Evolutionary conservation across 2,329 filamentous ascomycete species (phyloP).

Genomic region (Xylariomycetidae sp.): DNA sequence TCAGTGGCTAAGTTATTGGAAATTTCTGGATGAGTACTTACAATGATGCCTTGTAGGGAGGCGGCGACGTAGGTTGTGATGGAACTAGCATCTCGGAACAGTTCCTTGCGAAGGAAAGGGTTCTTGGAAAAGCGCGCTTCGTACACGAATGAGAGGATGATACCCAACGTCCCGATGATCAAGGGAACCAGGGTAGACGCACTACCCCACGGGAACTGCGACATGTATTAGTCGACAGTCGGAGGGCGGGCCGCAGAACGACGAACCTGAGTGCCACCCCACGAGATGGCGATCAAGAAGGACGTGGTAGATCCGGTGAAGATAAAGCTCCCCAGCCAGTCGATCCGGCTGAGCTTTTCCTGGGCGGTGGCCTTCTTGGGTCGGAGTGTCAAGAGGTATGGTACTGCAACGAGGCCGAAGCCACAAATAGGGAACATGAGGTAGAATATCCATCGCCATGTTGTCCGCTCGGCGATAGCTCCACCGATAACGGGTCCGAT

Average conservation of each 20-base stretch:
- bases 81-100: conserved; percentile 25
- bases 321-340: conserved; percentile 37
- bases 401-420: conserved; percentile 30
- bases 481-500: conserved; percentile 35
- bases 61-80: conserved; percentile 26
- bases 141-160: conserved; percentile 32
- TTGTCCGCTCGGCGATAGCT: conserved; percentile 26
- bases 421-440: conserved; percentile 37
- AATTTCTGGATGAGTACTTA: background rate
- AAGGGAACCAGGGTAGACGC: conserved; percentile 35
- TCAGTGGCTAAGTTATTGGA: too few relatives aligned
- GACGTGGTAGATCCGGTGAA: conserved; percentile 35
- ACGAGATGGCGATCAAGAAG: conserved; percentile 39
- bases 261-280: conserved; percentile 29
- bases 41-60: conserved; percentile 28
- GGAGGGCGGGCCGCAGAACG: background rate
- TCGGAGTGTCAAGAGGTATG: conserved; percentile 34
- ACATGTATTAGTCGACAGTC: background rate
- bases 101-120: conserved; percentile 26
- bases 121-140: conserved; percentile 26
- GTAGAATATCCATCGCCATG: conserved; percentile 44
- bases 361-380: conserved; percentile 23
- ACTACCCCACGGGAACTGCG: conserved; percentile 34
- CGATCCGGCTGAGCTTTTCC: conserved; percentile 31
- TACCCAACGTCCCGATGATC: conserved; percentile 34